phyloP scores from a whole-genome alignment of 2,329 filamentous ascomycete species.

The Thielaviopsis populi region DNA sequence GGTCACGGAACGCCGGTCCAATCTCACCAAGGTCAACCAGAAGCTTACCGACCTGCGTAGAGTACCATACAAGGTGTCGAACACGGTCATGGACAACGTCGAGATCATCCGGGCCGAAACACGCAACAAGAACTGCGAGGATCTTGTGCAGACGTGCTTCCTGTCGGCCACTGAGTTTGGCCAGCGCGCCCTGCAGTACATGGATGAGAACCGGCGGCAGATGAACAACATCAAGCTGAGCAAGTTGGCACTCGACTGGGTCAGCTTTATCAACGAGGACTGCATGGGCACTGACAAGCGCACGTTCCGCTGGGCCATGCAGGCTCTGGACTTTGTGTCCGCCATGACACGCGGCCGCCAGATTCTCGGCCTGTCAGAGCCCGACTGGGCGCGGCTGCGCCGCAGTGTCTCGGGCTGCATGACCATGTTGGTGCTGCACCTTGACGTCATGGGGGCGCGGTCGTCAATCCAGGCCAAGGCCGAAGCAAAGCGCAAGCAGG shows the following conservation, averaged over 20 bases:
- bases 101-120: constrained; percentile 83
- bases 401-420: constrained; percentile 92
- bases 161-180: constrained; percentile 98
- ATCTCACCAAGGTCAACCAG: constrained; percentile 78
- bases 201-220: constrained; percentile 86
- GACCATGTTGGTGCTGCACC: constrained; percentile 93
- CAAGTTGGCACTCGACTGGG: constrained; percentile 87
- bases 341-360: constrained; percentile 88
- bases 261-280: constrained; percentile 95
- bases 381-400: constrained; percentile 70
- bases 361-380: constrained; percentile 77
- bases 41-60: constrained; percentile 89
- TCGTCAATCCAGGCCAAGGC: constrained; percentile 87
- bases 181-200: constrained; percentile 82
- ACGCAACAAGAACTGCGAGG: constrained; percentile 70
- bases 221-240: constrained; percentile 97
- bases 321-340: constrained; percentile 93
- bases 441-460: constrained; percentile 95
- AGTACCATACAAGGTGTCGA: constrained; percentile 89
- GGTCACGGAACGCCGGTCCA: constrained; percentile 81
- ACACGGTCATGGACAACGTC: constrained; percentile 97
- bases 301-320: constrained; percentile 94
- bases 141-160: constrained; percentile 94
- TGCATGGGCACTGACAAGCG: constrained; percentile 87
- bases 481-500: constrained; percentile 66